These are phyloP conservation scores for Dalechampia spathulata DNA, from an alignment of 441 rosid genomes.

Conservation along the genomic window DNA sequence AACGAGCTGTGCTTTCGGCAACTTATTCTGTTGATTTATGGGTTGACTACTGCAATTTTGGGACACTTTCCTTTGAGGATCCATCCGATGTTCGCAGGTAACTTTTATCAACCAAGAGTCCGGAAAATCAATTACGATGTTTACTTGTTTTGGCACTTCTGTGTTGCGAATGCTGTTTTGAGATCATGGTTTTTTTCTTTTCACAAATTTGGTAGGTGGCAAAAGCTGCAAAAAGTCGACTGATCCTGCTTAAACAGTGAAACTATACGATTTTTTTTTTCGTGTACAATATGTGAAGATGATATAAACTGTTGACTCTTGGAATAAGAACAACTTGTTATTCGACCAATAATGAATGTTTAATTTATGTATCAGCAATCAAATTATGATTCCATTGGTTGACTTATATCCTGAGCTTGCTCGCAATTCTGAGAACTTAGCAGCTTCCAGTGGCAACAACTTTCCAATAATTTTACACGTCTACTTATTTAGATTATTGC, in stretches of 20 bases:
- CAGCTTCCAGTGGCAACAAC: no score
- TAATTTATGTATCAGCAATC: no score
- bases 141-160: neutral
- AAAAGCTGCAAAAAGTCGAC: neutral
- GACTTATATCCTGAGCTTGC: no score
- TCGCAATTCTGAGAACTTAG: no score
- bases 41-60: constrained; percentile 69
- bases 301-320: neutral
- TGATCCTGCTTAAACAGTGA: neutral
- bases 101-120: constrained; percentile 18
- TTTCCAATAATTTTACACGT: no score
- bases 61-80: constrained; percentile 50
- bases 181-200: neutral
- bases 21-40: constrained; percentile 70
- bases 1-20: constrained; percentile 65
- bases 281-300: neutral
- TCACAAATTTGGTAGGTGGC: neutral
- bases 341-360: neutral
- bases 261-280: no score
- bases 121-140: neutral
- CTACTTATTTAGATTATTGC: no score
- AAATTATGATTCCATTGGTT: neutral
- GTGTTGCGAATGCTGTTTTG: neutral
- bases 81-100: constrained; percentile 72
- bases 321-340: neutral